Evolutionary conservation across 306 rosid species (phyloP), one percentile per base, ranked within the genome.

Genomic region (Sechiopsis laciniata): DNA sequence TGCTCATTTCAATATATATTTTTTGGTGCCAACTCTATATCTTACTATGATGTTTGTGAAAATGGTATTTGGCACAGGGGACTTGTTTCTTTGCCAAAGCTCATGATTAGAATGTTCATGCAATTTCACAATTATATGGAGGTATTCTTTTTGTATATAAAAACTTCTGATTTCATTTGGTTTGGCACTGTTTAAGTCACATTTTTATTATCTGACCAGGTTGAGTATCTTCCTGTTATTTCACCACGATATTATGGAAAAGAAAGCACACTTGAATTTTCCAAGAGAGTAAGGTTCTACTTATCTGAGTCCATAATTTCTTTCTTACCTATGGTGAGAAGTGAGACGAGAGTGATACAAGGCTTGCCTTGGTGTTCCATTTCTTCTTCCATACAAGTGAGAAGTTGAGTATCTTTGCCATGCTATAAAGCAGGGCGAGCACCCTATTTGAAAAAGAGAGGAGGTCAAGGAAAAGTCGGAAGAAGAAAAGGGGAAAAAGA

Each of bases 111-210:
- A 83, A 95, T 95, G 97, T 86, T 95, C 80, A 88, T 97, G 66
- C 99, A 95, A 77, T 88, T 95, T 82, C 99, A 95, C 85, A 95
- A 91, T 84, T 91, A 83, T 79, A 86, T 95, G 64, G 99, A 91
- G 97, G 99, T 91, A 85, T 72, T 77, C 54, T 74, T 63, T 15
- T 59, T 42, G 2, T 61, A 6, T 40, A 40, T 40, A 21, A 40
- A 65, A 71, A 68, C 59, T 56, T 56, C 26, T 70, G 2, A 42
- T 52, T 78, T 59, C 10, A 67, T 76, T 76, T 60, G 19, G 71
- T 66, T 45, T 48, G 24, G 61, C 73, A 70, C 78, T 60, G 62
- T 65, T 78, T 24, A 26, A 50, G 58, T 26, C 53, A 55, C 75
- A 59, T 67, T 35, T 6, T 77, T 57, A 74, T 85, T 73, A 58